These are phyloP conservation scores for Hibiscus tridactylites DNA, from an alignment of 345 rosid genomes.

Conservation along the genomic window DNA sequence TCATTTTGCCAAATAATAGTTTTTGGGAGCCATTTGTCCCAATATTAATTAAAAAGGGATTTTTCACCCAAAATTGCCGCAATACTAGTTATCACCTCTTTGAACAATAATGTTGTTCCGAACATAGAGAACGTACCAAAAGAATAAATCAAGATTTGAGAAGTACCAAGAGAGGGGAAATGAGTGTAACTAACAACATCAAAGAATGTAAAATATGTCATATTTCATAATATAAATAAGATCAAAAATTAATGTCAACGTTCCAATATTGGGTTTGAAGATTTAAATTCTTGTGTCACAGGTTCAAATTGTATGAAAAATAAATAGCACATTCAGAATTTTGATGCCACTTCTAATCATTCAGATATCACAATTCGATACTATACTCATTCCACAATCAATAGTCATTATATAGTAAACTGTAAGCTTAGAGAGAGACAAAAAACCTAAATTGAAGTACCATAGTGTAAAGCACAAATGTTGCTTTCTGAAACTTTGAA, in stretches of 20 bases:
- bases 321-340: not conserved
- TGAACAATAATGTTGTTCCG: not conserved
- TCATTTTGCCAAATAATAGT: too few species aligned
- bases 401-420: not conserved
- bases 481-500: not conserved
- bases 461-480: conserved; percentile 10
- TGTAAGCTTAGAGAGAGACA: not conserved
- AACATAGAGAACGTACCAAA: not conserved
- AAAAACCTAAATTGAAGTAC: not conserved
- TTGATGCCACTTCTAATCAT: not conserved
- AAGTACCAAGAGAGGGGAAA: not conserved
- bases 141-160: not conserved
- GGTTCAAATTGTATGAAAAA: not conserved
- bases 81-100: not conserved
- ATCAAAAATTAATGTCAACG: not conserved
- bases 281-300: not conserved
- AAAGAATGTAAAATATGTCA: not conserved
- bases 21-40: too few species aligned
- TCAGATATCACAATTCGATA: not conserved
- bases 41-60: too few species aligned
- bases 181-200: not conserved
- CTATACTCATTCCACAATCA: not conserved
- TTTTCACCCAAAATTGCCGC: too few species aligned
- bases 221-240: too few species aligned
- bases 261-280: not conserved